Base-by-base conservation (phyloP, 768 basidiomycete genomes). In the Termitomyces sp. region DNA sequence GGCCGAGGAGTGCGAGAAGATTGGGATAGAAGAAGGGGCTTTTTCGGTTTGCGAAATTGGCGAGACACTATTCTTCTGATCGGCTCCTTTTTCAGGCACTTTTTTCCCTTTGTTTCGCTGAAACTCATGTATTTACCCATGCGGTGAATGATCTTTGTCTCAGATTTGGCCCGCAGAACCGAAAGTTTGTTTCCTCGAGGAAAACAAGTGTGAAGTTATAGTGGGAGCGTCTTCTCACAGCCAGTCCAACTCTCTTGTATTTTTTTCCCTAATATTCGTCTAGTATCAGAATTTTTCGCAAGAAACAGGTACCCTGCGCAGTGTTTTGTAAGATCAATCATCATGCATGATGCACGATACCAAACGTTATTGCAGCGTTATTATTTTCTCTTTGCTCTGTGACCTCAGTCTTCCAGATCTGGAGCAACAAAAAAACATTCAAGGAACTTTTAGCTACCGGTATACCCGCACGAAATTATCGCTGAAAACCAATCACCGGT, bases 31-130 rank as follows among this genome's bases (percentile, higher is more conserved):
- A n/a, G 75, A 79, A 41, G 80, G 75, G 3, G 77, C 74, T 38
- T 90, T 89, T 64, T 71, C 68, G 1, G 75, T 82, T 28, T 81
- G 81, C 54, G 84, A 74, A 8, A 78, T 88, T 30, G 87, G 88
- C 5, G 82, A 87, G 70, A 88, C 86, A 3, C 58, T 73, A 28
- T 67, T 69, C 38, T 72, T 71, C 26, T 41, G 7, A 52, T 40
- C 5, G 48, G 48, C 5, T 5, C 32, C 32, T 32, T 11, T 3
- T n/a, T 14, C 28, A n/a, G 18, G 14, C 5, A 4, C 35, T 36
- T 36, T 36, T 5, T 11, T 8, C 18, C 14, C 14, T 10, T 38
- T 26, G 4, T 3, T 30, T 47, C 13, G 3, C 26, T 6, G 16
- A 30, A 30, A 30, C 28, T 30, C 18, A 18, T 20, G 10, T 30